A percentile compares a stretch with the other conserved stretches of the same genome.
Evolutionary conservation across 306 rosid genomes (phyloP).

Genomic region (Quercus ilex): DNA sequence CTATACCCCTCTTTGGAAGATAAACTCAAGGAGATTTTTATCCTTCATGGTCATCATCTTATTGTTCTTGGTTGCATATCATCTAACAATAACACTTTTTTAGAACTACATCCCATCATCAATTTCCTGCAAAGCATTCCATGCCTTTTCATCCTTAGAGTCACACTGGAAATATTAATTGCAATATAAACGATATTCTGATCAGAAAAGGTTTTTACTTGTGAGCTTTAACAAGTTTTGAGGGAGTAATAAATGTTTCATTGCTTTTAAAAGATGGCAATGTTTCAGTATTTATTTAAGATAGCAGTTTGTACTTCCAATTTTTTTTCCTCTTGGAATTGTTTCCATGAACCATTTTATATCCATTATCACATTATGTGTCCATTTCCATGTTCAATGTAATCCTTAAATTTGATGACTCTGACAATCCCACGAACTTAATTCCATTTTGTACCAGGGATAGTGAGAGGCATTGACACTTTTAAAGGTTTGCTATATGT

Average conservation of each 20-base stretch:
- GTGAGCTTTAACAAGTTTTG: neutral
- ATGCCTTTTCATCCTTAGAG: neutral
- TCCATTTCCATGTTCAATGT: neutral
- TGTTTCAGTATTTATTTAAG: neutral
- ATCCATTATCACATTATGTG: neutral
- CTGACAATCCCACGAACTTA: neutral
- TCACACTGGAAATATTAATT: neutral
- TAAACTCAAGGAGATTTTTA: neutral
- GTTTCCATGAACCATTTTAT: neutral
- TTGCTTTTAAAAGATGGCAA: neutral
- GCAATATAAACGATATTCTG: neutral
- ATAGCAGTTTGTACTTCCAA: neutral
- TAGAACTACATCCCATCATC: neutral
- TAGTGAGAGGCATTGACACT: slow-evolving; percentile 85
- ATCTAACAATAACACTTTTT: neutral
- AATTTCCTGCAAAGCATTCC: neutral
- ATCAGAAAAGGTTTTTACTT: neutral
- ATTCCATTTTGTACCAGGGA: slow-evolving; percentile 53
- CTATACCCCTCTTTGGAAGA: neutral
- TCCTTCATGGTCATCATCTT: neutral
- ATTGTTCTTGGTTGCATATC: neutral
- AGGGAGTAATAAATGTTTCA: neutral
- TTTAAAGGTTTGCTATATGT: slow-evolving; percentile 66
- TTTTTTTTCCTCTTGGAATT: neutral
- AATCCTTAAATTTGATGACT: neutral